A percentile compares a stretch with the other conserved stretches of the same genome.
Evolutionary conservation across 2,329 filamentous ascomycete genomes (phyloP).

Genomic region (Lomentospora prolificans): DNA sequence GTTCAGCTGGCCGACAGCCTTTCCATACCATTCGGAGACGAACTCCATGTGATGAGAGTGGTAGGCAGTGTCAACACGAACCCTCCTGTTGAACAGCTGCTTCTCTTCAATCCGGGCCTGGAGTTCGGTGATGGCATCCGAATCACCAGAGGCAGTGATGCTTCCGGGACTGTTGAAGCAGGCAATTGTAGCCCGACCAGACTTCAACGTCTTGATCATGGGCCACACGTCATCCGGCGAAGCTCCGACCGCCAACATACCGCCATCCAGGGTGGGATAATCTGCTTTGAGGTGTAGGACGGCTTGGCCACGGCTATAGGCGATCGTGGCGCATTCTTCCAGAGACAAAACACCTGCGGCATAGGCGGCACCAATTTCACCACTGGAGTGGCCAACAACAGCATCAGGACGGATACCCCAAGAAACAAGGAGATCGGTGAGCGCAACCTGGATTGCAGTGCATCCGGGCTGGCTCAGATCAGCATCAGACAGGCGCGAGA

Average conservation of each 20-base stretch:
- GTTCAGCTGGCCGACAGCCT: conserved; percentile 12
- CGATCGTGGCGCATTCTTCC: conserved; percentile 19
- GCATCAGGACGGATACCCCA: conserved; percentile 20
- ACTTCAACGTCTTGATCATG: conserved; percentile 4
- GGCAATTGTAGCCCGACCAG: conserved; percentile 19
- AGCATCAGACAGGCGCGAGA: conserved; percentile 14
- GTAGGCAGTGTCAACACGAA: conserved; percentile 15
- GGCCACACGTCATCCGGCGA: conserved; percentile 2
- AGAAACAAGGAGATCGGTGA: conserved; percentile 24
- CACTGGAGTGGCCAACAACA: conserved; percentile 27
- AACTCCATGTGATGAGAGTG: conserved; percentile 24
- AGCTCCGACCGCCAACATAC: conserved; percentile 20
- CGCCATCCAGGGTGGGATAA: conserved; percentile 11
- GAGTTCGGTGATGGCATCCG: conserved; percentile 14
- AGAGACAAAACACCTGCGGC: conserved; percentile 15
- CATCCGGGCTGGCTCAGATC: conserved; percentile 28
- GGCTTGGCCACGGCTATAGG: conserved; percentile 22
- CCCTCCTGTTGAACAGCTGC: conserved; percentile 13
- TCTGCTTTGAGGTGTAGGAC: conserved; percentile 3
- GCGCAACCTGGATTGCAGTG: conserved; percentile 32
- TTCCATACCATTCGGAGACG: conserved; percentile 17
- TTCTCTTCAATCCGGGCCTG: conserved; percentile 5
- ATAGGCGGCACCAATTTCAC: conserved; percentile 30
- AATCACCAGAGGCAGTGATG: conserved; percentile 26
- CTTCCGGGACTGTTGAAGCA: conserved; percentile 27